Evolutionary conservation across 208 protist species (phyloP).

Genomic region (Acanthamoeba culbertsoni): DNA sequence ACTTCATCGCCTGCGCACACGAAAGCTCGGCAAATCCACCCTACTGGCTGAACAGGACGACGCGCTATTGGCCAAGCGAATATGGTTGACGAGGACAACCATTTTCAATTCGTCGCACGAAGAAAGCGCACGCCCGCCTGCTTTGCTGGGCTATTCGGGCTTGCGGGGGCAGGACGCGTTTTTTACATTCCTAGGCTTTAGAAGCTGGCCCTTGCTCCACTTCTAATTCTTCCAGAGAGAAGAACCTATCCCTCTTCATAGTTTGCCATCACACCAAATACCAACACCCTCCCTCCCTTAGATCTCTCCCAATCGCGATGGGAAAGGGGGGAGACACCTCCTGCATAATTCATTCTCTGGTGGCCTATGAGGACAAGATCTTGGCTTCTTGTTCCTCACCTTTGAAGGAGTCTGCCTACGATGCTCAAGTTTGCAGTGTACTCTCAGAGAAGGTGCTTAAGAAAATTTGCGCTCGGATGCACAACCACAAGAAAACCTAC

Average conservation of each 20-base stretch:
- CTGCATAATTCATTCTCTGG: conserved; percentile 24
- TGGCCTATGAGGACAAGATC: conserved; percentile 13
- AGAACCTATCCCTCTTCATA: no score
- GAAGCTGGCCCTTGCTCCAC: no score
- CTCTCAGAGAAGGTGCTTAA: conserved; percentile 6
- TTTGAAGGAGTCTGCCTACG: conserved; percentile 9
- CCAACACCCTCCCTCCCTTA: not conserved
- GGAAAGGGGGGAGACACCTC: not conserved
- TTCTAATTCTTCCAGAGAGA: no score
- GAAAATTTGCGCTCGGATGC: not conserved
- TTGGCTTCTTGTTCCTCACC: not conserved
- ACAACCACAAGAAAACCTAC: conserved; percentile 29
- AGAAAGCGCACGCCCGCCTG: no score
- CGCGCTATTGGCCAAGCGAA: not conserved
- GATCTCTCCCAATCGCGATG: not conserved
- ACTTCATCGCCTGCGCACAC: not conserved
- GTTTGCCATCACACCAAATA: no score
- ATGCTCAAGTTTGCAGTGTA: conserved; percentile 7
- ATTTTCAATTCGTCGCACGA: no score
- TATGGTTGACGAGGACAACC: no score
- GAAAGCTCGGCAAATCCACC: not conserved
- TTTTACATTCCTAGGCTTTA: no score
- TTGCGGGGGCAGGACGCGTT: no score
- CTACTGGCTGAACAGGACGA: not conserved
- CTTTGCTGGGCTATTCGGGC: no score